Percentiles rank a stretch among this genome's conserved stretches.
phyloP scores from a whole-genome alignment of 805 yeast genomes.

The Myxozyma sirexii region DNA sequence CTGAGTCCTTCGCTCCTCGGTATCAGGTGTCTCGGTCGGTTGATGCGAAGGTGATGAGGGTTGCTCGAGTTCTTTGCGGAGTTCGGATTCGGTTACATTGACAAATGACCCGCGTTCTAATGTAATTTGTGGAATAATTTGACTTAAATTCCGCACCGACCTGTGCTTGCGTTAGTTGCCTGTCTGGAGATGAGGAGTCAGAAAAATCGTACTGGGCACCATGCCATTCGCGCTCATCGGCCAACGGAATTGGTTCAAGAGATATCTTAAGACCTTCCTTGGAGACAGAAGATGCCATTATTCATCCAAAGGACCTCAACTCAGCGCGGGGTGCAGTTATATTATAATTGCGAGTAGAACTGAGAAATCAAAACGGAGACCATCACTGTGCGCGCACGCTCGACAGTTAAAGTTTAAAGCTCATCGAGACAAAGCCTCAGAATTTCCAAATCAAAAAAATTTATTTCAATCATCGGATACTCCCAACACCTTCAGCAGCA shows the following conservation, averaged over 20 bases:
- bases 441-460: neutral
- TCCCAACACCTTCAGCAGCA: neutral
- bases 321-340: too few species aligned
- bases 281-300: neutral
- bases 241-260: constrained; percentile 13
- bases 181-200: neutral
- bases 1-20: neutral
- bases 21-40: neutral
- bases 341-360: too few species aligned
- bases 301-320: too few species aligned
- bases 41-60: neutral
- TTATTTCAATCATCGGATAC: neutral
- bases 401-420: neutral
- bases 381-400: too few species aligned
- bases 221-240: constrained; percentile 2
- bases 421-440: neutral
- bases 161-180: too few species aligned
- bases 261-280: constrained; percentile 7
- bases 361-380: too few species aligned
- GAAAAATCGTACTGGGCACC: neutral
- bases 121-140: constrained; percentile 60
- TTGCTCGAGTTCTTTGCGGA: constrained; percentile 51
- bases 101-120: constrained; percentile 62
- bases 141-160: constrained; percentile 36
- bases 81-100: constrained; percentile 58